Evolutionary conservation across 805 yeast species (phyloP), one percentile per base, ranked within the genome.

Genomic region (Kuraishia ogatae): DNA sequence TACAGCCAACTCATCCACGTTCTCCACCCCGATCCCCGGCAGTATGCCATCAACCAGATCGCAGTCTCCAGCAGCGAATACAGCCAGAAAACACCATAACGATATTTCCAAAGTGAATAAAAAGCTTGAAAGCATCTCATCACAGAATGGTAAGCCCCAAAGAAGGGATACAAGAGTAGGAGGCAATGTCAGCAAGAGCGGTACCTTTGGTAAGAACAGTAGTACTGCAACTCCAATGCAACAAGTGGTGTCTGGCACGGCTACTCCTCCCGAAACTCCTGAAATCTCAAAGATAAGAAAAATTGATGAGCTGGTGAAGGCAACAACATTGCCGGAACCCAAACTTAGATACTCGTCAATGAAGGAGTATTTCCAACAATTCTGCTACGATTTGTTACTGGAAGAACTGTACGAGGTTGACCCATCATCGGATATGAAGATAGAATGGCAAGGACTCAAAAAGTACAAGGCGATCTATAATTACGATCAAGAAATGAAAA

Each of bases 351-450:
- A 79, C 61, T 79, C 78, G 11, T 70, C 78, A 28, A 63, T 84
- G 60, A 68, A 72, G 10, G 74, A 76, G 20, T 85, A 86, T 62
- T 79, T 78, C 63, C 70, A 77, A 58, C 84, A 82, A 58, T 79
- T 83, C 72, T 77, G 86, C 54, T 79, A 78, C 66, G 83, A 83
- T 54, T 65, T 85, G 55, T 84, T 82, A 57, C 70, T 83, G 48
- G 92, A 86, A 63, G 88, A 85, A 60, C 75, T 79, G 54, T 68
- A 74, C 24, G 79, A 76, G 26, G 71, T 73, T 19, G 73, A 75
- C 8, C 75, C 80, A 52, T 66, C 76, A 46, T 70, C 76, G 0
- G 78, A 80, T 53, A 76, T 82, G 59, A 67, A 73, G 8, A 70
- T 84, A 50, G 78, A 78, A 55, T 83, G 80, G 76, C 53, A 73